These are phyloP conservation scores for Diplodia intermedia DNA, from an alignment of 2,329 filamentous ascomycete genomes.

Conservation along the genomic window DNA sequence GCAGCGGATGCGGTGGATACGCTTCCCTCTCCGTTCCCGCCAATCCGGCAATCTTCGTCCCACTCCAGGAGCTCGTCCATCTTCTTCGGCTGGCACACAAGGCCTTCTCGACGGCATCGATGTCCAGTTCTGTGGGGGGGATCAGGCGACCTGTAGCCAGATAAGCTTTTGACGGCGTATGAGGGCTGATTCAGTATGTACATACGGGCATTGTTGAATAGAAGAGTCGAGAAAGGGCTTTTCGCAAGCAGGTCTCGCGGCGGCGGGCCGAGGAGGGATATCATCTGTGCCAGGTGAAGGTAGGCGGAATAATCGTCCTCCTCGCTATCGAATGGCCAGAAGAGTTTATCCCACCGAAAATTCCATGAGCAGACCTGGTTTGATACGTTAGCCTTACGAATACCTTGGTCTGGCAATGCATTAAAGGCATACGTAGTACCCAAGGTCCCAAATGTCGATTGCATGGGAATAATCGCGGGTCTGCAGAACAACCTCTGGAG, in stretches of 20 bases:
- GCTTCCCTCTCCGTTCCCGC: background rate
- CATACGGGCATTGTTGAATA: background rate
- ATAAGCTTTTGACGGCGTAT: background rate
- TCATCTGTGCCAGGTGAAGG: background rate
- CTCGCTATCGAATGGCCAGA: background rate
- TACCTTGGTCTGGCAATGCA: background rate
- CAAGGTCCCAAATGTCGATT: background rate
- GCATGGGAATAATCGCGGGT: background rate
- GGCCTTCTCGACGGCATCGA: background rate
- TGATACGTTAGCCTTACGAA: background rate
- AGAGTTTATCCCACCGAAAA: background rate
- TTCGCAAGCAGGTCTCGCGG: background rate
- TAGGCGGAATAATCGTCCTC: background rate
- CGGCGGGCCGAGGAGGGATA: slow-evolving; percentile 3
- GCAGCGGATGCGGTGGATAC: background rate
- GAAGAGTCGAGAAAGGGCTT: background rate
- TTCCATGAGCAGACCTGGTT: background rate
- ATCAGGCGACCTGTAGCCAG: background rate
- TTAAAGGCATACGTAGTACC: background rate
- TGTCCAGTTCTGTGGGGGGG: background rate
- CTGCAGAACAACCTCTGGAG: background rate
- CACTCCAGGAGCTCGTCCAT: background rate
- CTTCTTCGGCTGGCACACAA: background rate
- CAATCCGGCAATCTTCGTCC: background rate
- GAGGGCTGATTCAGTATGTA: background rate